Percentiles rank a stretch among this genome's conserved stretches.
These are phyloP conservation scores for Yarrowia yakushimensis DNA, from an alignment of 805 yeast genomes.

Conservation along the genomic window DNA sequence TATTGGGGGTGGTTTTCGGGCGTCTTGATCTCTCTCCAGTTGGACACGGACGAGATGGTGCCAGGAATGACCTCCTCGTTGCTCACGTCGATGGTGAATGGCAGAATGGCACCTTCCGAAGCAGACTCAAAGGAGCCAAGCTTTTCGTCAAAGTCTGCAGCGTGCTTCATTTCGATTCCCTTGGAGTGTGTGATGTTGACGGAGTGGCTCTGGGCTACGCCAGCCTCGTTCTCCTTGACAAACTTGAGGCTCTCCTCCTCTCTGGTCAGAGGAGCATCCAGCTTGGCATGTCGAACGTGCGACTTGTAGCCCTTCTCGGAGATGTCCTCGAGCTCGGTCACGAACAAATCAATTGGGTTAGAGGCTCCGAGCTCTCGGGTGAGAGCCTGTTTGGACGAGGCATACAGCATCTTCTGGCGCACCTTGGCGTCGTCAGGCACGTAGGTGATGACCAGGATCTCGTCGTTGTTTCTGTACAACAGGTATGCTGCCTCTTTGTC, in stretches of 20 bases:
- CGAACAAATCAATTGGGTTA: slow-evolving; percentile 49
- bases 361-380: slow-evolving; percentile 67
- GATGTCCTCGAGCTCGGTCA: slow-evolving; percentile 58
- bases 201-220: not conserved
- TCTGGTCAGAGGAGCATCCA: slow-evolving; percentile 51
- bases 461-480: slow-evolving; percentile 40
- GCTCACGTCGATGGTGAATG: slow-evolving; percentile 16
- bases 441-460: slow-evolving; percentile 57
- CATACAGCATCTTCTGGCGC: slow-evolving; percentile 86
- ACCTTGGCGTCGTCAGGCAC: slow-evolving; percentile 86
- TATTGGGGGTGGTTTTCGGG: slow-evolving; percentile 21
- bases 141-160: slow-evolving; percentile 8
- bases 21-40: slow-evolving; percentile 23
- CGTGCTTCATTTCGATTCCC: not conserved
- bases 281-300: slow-evolving; percentile 39
- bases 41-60: not conserved
- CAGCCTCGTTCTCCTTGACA: slow-evolving; percentile 22
- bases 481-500: slow-evolving; percentile 50
- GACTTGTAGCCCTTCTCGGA: slow-evolving; percentile 48
- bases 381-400: slow-evolving; percentile 79
- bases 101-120: slow-evolving; percentile 5
- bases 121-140: not conserved
- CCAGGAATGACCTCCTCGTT: slow-evolving; percentile 19
- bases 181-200: slow-evolving; percentile 9
- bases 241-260: slow-evolving; percentile 53